Percentiles rank a stretch among this genome's conserved stretches.
Evolutionary conservation across 1,284 basidiomycete genomes (phyloP).

Genomic region (Puccinia hordei): DNA sequence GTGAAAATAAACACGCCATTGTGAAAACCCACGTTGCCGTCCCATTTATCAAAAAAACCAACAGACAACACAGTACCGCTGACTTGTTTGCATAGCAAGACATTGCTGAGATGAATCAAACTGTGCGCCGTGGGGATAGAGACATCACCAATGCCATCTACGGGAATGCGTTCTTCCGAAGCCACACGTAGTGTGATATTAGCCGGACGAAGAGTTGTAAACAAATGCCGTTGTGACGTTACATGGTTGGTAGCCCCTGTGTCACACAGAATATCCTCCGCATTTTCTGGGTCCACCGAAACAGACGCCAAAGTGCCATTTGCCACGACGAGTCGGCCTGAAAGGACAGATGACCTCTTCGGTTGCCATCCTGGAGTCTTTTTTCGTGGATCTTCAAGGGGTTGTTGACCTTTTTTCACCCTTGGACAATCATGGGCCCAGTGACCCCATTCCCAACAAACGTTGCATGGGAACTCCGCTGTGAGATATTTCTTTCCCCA

Average conservation of each 20-base stretch:
- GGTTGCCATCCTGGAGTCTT: not conserved
- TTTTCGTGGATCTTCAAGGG: not conserved
- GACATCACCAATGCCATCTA: not conserved
- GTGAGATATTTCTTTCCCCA: too few relatives aligned
- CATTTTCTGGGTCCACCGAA: not conserved
- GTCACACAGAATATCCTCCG: not conserved
- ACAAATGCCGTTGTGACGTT: not conserved
- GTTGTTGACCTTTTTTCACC: too few relatives aligned
- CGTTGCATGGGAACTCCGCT: too few relatives aligned
- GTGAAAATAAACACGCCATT: too few relatives aligned
- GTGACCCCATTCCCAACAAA: too few relatives aligned
- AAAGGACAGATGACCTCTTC: not conserved
- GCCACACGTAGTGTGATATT: not conserved
- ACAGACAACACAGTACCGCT: too few relatives aligned
- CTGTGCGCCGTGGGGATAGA: too few relatives aligned
- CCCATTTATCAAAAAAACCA: too few relatives aligned
- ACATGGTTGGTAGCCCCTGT: not conserved
- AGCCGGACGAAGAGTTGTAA: not conserved
- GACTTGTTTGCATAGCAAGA: too few relatives aligned
- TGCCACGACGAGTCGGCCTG: not conserved
- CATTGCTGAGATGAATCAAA: too few relatives aligned
- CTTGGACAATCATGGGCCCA: too few relatives aligned
- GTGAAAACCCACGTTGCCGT: too few relatives aligned
- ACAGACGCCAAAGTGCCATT: not conserved
- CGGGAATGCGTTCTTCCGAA: not conserved